Evolutionary conservation across 208 protist species (phyloP).

Genomic region (Zelonia costaricensis): DNA sequence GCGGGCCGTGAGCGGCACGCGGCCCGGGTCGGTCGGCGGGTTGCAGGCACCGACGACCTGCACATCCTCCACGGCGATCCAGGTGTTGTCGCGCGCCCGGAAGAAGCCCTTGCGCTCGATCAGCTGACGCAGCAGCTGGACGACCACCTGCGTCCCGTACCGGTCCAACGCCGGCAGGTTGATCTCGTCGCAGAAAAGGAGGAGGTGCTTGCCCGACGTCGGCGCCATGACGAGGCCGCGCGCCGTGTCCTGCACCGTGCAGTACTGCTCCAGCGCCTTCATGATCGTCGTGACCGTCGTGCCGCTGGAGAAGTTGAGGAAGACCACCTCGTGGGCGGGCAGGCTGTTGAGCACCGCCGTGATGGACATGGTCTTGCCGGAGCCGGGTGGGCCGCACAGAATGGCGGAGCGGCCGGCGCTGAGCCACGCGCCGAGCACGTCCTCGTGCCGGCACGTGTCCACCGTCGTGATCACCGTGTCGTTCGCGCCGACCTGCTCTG

Average conservation of each 20-base stretch:
- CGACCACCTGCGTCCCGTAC: slow-evolving; percentile 98
- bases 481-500: slow-evolving; percentile 90
- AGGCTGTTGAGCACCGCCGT: slow-evolving; percentile 85
- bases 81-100: slow-evolving; percentile 88
- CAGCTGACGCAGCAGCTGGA: slow-evolving; percentile 98
- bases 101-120: slow-evolving; percentile 98
- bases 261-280: slow-evolving; percentile 98
- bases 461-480: slow-evolving; percentile 98
- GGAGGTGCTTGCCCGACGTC: slow-evolving; percentile 91
- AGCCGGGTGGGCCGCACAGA: slow-evolving; percentile 98
- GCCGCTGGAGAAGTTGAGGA: slow-evolving; percentile 98
- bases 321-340: slow-evolving; percentile 95
- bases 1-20: slow-evolving; percentile 94
- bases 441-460: slow-evolving; percentile 98
- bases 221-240: slow-evolving; percentile 92
- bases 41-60: slow-evolving; percentile 98
- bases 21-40: slow-evolving; percentile 98
- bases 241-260: slow-evolving; percentile 92
- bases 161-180: slow-evolving; percentile 97
- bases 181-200: slow-evolving; percentile 99
- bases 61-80: slow-evolving; percentile 95
- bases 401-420: slow-evolving; percentile 92
- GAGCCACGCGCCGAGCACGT: slow-evolving; percentile 96
- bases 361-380: slow-evolving; percentile 99
- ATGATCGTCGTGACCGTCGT: slow-evolving; percentile 96